phyloP scores from a whole-genome alignment of 2,329 filamentous ascomycete genomes.

The Epichloe sibirici region DNA sequence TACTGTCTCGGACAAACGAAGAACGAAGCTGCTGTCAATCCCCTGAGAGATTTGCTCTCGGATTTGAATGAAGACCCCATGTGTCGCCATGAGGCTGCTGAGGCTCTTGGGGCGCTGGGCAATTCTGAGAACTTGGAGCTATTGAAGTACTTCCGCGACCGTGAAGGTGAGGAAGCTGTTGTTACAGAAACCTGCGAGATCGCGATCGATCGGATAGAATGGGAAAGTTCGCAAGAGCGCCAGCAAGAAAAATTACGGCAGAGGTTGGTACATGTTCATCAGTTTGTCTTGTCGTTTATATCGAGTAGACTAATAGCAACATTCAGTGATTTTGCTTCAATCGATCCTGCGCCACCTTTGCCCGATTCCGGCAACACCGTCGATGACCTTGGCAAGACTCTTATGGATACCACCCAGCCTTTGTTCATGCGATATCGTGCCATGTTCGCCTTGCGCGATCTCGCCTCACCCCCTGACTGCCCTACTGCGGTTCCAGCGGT shows the following conservation, averaged over 20 bases:
- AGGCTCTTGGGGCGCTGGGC: slow-evolving; percentile 82
- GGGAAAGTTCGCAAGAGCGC: slow-evolving; percentile 67
- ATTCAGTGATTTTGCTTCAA: slow-evolving; percentile 78
- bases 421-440: slow-evolving; percentile 91
- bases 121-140: slow-evolving; percentile 62
- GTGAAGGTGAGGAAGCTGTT: slow-evolving; percentile 61
- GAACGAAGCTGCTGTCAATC: slow-evolving; percentile 61
- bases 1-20: slow-evolving; percentile 92
- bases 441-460: slow-evolving; percentile 94
- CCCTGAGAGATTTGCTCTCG: slow-evolving; percentile 60
- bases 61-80: slow-evolving; percentile 80
- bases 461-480: slow-evolving; percentile 84
- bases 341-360: slow-evolving; percentile 87
- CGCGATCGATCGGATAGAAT: slow-evolving; percentile 84
- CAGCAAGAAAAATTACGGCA: slow-evolving; percentile 66
- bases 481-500: slow-evolving; percentile 84
- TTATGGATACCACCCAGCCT: slow-evolving; percentile 67
- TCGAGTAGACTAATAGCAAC: background rate
- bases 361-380: slow-evolving; percentile 59
- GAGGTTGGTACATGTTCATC: slow-evolving; percentile 45
- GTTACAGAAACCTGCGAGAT: slow-evolving; percentile 97
- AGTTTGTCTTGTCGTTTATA: background rate
- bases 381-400: slow-evolving; percentile 57
- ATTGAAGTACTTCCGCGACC: slow-evolving; percentile 61
- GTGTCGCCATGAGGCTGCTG: slow-evolving; percentile 92